A percentile compares a stretch with the other conserved stretches of the same genome.
phyloP scores from a whole-genome alignment of 2,329 filamentous ascomycete species.

The Penicillium sp. region DNA sequence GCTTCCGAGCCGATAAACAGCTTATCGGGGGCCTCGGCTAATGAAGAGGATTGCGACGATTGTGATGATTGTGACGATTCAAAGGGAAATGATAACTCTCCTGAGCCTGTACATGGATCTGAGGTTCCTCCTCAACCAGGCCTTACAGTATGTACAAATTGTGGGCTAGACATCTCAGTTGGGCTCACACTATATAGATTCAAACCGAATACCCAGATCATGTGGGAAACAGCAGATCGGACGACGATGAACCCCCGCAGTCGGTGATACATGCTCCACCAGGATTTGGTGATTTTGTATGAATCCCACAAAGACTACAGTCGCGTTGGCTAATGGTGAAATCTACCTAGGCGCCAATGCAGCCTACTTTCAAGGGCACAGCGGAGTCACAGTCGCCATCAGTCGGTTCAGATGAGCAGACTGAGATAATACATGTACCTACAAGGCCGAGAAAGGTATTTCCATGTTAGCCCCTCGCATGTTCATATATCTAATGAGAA shows the following conservation, averaged over 20 bases:
- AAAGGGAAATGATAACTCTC: neutral
- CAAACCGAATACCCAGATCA: conserved; percentile 25
- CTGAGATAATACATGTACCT: conserved; percentile 1
- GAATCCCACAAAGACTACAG: conserved; percentile 25
- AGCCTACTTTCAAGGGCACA: conserved; percentile 2
- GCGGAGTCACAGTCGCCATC: conserved; percentile 15
- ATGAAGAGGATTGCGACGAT: conserved; percentile 2
- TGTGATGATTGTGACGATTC: neutral
- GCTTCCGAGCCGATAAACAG: conserved; percentile 1
- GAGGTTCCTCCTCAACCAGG: conserved; percentile 15
- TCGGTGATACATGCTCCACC: conserved; percentile 90
- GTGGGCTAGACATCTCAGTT: neutral
- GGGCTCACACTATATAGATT: conserved; percentile 25
- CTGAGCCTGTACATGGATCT: conserved; percentile 3
- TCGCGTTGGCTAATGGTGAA: conserved; percentile 1
- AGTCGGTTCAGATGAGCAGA: conserved; percentile 9
- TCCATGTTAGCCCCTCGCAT: neutral
- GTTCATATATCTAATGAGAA: neutral
- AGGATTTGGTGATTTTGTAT: conserved; percentile 77
- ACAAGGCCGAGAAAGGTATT: conserved; percentile 18
- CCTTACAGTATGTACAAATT: conserved; percentile 24
- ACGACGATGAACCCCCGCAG: conserved; percentile 68
- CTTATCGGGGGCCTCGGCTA: neutral
- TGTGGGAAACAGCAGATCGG: conserved; percentile 44
- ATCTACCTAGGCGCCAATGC: conserved; percentile 3